These are phyloP conservation scores for Bretziella fagacearum DNA, from an alignment of 2,329 filamentous ascomycete genomes.

Conservation along the genomic window DNA sequence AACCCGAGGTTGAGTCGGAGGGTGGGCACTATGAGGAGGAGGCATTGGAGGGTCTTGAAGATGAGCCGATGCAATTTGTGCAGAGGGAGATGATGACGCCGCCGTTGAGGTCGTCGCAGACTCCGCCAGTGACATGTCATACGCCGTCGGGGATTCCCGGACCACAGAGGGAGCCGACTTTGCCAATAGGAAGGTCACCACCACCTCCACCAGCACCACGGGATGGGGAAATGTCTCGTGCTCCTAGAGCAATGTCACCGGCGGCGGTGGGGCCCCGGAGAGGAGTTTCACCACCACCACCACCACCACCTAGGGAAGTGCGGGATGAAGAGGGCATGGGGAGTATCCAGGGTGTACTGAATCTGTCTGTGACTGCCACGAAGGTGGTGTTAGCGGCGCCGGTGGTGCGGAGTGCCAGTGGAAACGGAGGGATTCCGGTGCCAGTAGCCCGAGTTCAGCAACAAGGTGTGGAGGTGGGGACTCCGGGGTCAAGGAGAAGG, in stretches of 20 bases:
- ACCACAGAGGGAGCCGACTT: not conserved
- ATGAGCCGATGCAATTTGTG: constrained; percentile 10
- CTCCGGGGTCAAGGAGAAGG: not conserved
- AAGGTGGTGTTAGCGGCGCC: constrained; percentile 6
- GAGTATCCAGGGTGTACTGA: constrained; percentile 3
- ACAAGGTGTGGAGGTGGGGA: not conserved
- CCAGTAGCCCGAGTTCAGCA: not conserved
- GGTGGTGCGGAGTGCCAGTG: not conserved
- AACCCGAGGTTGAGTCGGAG: not conserved
- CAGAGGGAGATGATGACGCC: not conserved
- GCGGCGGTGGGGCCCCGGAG: too few species aligned
- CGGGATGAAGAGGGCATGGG: not conserved
- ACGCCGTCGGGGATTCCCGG: constrained; percentile 1
- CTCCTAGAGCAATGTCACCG: not conserved
- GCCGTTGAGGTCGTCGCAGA: constrained; percentile 20
- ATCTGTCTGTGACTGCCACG: not conserved
- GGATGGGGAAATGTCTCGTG: too few species aligned
- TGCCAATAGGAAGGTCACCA: not conserved
- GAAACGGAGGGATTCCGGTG: not conserved
- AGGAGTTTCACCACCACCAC: too few species aligned
- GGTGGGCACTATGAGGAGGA: not conserved
- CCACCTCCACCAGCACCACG: too few species aligned
- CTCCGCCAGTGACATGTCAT: constrained; percentile 14
- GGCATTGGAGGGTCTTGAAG: constrained; percentile 7
- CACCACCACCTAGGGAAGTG: too few species aligned